Evolutionary conservation across 768 basidiomycete species (phyloP).

Genomic region (Leccinum truebloodii): DNA sequence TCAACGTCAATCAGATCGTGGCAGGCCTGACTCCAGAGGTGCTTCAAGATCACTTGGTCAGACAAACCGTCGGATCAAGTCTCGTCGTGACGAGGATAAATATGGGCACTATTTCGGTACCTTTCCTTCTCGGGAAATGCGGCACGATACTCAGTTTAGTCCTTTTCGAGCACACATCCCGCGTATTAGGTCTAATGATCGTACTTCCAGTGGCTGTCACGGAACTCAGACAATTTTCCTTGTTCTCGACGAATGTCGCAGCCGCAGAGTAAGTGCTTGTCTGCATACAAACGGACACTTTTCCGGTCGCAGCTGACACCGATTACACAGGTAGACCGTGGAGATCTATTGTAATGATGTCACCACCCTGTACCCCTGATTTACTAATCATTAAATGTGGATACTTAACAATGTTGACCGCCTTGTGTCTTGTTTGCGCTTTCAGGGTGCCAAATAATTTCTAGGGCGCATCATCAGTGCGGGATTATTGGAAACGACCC

Average conservation of each 20-base stretch:
- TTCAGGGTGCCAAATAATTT: constrained; percentile 2
- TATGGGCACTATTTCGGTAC: constrained; percentile 55
- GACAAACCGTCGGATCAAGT: constrained; percentile 49
- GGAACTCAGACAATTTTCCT: constrained; percentile 58
- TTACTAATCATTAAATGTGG: constrained; percentile 6
- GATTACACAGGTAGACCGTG: constrained; percentile 8
- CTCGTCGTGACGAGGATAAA: constrained; percentile 50
- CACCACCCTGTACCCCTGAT: constrained; percentile 18
- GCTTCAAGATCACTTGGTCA: constrained; percentile 56
- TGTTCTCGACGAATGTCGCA: constrained; percentile 15
- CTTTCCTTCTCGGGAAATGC: constrained; percentile 41
- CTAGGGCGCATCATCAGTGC: constrained; percentile 1
- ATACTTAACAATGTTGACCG: constrained; percentile 5
- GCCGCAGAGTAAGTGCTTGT: constrained; percentile 7
- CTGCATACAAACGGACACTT: neutral
- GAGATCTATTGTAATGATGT: constrained; percentile 10
- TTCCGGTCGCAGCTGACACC: constrained; percentile 10
- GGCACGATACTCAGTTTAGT: constrained; percentile 50
- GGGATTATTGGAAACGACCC: constrained; percentile 5
- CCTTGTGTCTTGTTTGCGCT: constrained; percentile 7
- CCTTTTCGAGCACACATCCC: constrained; percentile 47
- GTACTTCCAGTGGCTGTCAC: constrained; percentile 3
- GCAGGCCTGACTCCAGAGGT: constrained; percentile 39
- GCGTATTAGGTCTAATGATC: constrained; percentile 6
- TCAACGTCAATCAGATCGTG: constrained; percentile 34